Base-by-base conservation (phyloP, 148 eudicot genomes). In the Dianthus caryophyllus region DNA sequence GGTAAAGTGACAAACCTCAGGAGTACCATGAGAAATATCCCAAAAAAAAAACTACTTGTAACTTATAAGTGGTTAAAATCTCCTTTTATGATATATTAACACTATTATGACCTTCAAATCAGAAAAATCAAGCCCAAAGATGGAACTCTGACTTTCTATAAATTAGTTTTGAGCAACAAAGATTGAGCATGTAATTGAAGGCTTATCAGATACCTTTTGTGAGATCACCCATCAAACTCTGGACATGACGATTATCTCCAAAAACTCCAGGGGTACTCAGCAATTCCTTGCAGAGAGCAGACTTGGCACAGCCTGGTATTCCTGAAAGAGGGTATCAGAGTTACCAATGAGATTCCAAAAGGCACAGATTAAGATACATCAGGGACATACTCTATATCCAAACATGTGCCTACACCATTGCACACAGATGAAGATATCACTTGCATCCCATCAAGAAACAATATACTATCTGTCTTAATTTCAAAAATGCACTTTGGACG, bases 221-320 rank as follows among this genome's bases (percentile, higher is more conserved):
- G 46, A 93, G 87, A 79, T 93, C 98, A 75, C 97, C 98, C 98
- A 93, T 93, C 71, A 93, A 76, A 81, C 86, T 89, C 39, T 83
- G 84, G 64, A 93, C 77, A 59, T 80, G 87, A 54, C 96, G 87
- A 72, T 82, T 90, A 80, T 90, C 97, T 73, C 85, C 95, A 70
- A 87, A 84, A 52, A 80, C 78, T 49, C 75, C 87, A 12, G 84
- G 71, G 54, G 84, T 65, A 68, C 69, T 77, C 57, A 87, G 59
- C 70, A 93, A 81, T 70, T 87, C 97, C 80, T 85, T 86, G 73
- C 98, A 93, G 38, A 93, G 92, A 17, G 96, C 97, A 59, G 98
- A 93, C 79, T 93, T 93, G 16, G 96, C 98, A 73, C 98, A 93
- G 62, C 98, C 98, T 14, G 98, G 98, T 70, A 93, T 90, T 80